Evolutionary conservation across 192 early-diverging fungal genomes (phyloP).

Genomic region (Chytriomyces sp.): DNA sequence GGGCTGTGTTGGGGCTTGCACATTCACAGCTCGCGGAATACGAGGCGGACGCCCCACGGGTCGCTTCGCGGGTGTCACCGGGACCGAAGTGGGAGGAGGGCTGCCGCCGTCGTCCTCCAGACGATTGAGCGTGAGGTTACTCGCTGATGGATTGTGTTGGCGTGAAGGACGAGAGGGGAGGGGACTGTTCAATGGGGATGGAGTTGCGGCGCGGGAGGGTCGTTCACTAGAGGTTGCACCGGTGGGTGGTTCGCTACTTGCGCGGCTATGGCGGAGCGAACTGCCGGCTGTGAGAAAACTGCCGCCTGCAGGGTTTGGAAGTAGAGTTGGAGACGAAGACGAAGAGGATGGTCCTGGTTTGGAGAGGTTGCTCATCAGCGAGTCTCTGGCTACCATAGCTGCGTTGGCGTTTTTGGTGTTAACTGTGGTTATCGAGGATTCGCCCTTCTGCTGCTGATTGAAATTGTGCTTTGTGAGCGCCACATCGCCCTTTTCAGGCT

Average conservation of each 20-base stretch:
- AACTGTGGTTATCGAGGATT: too few species aligned
- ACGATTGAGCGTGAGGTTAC: too few species aligned
- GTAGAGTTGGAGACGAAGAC: neutral
- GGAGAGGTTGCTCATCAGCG: too few species aligned
- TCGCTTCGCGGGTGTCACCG: neutral
- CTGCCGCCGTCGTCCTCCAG: too few species aligned
- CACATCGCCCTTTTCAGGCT: slow-evolving; percentile 15
- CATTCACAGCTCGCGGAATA: neutral
- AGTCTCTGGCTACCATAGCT: too few species aligned
- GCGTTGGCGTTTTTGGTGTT: too few species aligned
- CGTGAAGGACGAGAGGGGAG: neutral
- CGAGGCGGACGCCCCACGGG: neutral
- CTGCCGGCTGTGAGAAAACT: too few species aligned
- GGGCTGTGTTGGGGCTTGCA: neutral
- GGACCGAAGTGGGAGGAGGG: too few species aligned
- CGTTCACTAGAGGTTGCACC: neutral
- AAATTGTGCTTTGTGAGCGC: slow-evolving; percentile 15
- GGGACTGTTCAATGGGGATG: neutral
- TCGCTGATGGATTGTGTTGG: neutral
- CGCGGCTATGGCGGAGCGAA: neutral
- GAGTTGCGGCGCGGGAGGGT: neutral
- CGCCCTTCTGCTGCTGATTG: too few species aligned
- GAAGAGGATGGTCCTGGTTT: neutral
- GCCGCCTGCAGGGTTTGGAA: neutral
- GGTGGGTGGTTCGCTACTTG: neutral